Base-by-base conservation (phyloP, 108 stramenopile genomes). In the Pseudonitzschia multiseries region DNA sequence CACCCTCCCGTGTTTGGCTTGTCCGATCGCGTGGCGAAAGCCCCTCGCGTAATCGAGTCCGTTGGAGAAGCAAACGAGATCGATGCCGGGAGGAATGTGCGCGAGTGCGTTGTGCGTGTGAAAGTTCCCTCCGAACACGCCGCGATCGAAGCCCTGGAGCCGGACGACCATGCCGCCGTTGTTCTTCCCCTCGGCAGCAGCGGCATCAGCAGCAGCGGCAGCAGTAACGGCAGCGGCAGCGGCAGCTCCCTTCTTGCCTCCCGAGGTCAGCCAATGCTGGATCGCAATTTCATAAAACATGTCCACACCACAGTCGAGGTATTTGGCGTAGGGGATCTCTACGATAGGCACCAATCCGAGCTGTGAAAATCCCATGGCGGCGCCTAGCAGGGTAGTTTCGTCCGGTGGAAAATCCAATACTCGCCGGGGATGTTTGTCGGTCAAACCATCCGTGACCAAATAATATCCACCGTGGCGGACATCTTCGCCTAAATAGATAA, bases 311-410 rank as follows among this genome's bases (percentile, higher is more conserved):
- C 95, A 96, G 75, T 96, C 95, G 29, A 96, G 68, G 69, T 96
- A 96, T 69, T 96, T 96, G 52, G 89, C 89, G 60, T 96, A 96
- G 6, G 95, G 95, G 70, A 96, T 93, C 67, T 96, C 95, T 41
- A 93, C 83, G 31, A 96, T 87, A 2, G 92, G 95, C 52, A 81
- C 69, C 32, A 96, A 65, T 17, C 95, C 92, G 8, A 85, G 66
- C 62, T 96, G 95, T 2, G 89, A 77, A 74, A 87, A 89, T 0
- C 95, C 95, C 71, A 89, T 70, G 2, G 81, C 95, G 48, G 88
- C 85, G 40, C 92, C 95, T 29, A 96, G 63, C 13, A 96, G 63
- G 2, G 95, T 89, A 22, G 95, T 93, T 69, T 96, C 95, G 63
- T 93, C 95, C 8, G 95, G 95, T 60, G 95, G 95, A 71, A 96